Evolutionary conservation across 148 eudicot species (phyloP), one percentile per base, ranked within the genome.

Genomic region (Beta vulgaris): DNA sequence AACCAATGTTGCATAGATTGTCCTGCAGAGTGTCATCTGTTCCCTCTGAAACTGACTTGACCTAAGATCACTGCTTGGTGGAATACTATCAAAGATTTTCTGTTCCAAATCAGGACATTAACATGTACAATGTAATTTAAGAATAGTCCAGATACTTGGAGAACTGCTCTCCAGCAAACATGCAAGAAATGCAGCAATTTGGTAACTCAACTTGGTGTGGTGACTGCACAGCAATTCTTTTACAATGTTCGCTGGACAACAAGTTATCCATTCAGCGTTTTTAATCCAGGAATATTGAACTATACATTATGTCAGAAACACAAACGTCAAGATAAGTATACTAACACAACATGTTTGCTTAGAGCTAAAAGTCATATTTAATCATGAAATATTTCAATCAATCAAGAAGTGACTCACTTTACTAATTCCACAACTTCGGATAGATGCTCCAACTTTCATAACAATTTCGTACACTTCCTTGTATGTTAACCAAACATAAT

Each of bases 401-500:
- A 43, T 36, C 15, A 21, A 39, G 53, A 64, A n/a, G 23, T 13
- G 40, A 77, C 83, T 82, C 79, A 91, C 99, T 74, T 91, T 86
- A 32, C 29, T 69, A 79, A 89, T 79, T 44, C 97, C 95, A 73
- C 91, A 80, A 74, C 81, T 55, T 26, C 88, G 89, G 60, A 96
- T 89, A 62, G 99, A 96, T 63, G 87, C 87, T 78, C 93, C 98
- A 72, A 92, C 84, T 73, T 85, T 82, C 61, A 86, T 69, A 12
- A 96, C 99, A 59, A 79, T 66, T 74, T 87, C 80, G 72, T 89
- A 85, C 1, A 88, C 99, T 14, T 91, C 91, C 76, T 87, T 79
- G 83, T 96, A 96, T 57, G 92, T 92, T 72, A 89, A 73, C 98
- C 98, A 96, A 39, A 64, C 87, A 77, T 92, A 96, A 54, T 73